phyloP scores from a whole-genome alignment of 1,284 basidiomycete species.

The Pyrrhoderma lamaoense region DNA sequence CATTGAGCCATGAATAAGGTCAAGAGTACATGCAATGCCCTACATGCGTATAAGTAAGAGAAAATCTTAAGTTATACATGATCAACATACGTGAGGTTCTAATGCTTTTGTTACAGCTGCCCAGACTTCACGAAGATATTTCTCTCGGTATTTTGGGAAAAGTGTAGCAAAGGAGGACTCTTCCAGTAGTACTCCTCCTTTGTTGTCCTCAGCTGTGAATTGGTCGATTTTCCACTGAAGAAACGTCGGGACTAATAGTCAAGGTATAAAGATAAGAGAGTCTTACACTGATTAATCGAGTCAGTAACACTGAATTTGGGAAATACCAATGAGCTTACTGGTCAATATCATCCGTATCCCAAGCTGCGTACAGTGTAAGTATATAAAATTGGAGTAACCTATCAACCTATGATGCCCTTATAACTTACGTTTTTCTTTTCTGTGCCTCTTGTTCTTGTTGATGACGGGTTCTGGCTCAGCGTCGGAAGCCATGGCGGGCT shows the following conservation, averaged over 20 bases:
- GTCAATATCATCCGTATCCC: constrained; percentile 99
- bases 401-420: no score
- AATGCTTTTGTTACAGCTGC: constrained; percentile 84
- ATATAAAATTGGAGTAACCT: constrained; percentile 1
- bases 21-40: constrained; percentile 88
- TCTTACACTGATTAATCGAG: constrained; percentile 28
- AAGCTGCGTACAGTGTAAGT: constrained; percentile 47
- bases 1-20: constrained; percentile 97
- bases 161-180: constrained; percentile 97
- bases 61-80: neutral
- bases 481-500: constrained; percentile 38
- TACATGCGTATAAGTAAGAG: constrained; percentile 26
- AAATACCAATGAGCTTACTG: constrained; percentile 55
- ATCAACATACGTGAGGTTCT: constrained; percentile 62
- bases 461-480: constrained; percentile 34
- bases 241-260: neutral
- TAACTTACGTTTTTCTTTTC: constrained; percentile 84
- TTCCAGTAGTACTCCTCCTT: constrained; percentile 79
- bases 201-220: constrained; percentile 73
- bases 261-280: neutral
- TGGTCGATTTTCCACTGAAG: constrained; percentile 82
- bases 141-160: constrained; percentile 98
- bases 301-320: constrained; percentile 19
- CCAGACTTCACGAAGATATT: constrained; percentile 94
- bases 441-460: constrained; percentile 81